Percentiles rank a stretch among this genome's conserved stretches.
Evolutionary conservation across 2,329 filamentous ascomycete genomes (phyloP).

Genomic region (Fusarium robinianum): DNA sequence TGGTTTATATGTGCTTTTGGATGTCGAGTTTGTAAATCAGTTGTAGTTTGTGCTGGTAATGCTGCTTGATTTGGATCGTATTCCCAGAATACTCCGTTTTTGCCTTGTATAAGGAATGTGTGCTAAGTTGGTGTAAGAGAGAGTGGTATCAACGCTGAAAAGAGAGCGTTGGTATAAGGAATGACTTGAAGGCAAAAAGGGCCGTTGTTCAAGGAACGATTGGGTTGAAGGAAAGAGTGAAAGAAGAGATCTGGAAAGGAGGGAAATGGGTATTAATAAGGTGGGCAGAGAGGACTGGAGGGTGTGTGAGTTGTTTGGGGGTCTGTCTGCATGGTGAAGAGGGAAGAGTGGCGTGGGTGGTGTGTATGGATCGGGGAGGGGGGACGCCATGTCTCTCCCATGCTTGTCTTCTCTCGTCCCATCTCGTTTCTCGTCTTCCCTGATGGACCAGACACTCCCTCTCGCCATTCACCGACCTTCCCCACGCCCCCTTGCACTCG

Average conservation of each 20-base stretch:
- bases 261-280: slow-evolving; percentile 38
- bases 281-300: slow-evolving; percentile 34
- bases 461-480: slow-evolving; percentile 17
- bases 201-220: slow-evolving; percentile 27
- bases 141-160: slow-evolving; percentile 32
- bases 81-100: slow-evolving; percentile 33
- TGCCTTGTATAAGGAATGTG: slow-evolving; percentile 33
- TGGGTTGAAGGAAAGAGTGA: slow-evolving; percentile 18
- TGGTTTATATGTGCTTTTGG: no score
- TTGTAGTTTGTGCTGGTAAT: slow-evolving; percentile 16
- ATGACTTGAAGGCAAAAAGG: slow-evolving; percentile 34
- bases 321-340: slow-evolving; percentile 8
- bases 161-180: slow-evolving; percentile 32
- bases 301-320: slow-evolving; percentile 23
- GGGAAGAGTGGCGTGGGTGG: slow-evolving; percentile 15
- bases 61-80: slow-evolving; percentile 11
- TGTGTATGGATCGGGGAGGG: slow-evolving; percentile 18
- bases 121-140: slow-evolving; percentile 30
- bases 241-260: slow-evolving; percentile 21
- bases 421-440: neutral
- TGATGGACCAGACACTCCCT: no score
- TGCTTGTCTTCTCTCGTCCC: slow-evolving; percentile 5
- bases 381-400: slow-evolving; percentile 27
- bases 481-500: slow-evolving; percentile 18
- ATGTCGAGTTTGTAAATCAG: slow-evolving; percentile 12